phyloP scores from a whole-genome alignment of 2,329 filamentous ascomycete genomes.

The Tolypocladium capitatum region DNA sequence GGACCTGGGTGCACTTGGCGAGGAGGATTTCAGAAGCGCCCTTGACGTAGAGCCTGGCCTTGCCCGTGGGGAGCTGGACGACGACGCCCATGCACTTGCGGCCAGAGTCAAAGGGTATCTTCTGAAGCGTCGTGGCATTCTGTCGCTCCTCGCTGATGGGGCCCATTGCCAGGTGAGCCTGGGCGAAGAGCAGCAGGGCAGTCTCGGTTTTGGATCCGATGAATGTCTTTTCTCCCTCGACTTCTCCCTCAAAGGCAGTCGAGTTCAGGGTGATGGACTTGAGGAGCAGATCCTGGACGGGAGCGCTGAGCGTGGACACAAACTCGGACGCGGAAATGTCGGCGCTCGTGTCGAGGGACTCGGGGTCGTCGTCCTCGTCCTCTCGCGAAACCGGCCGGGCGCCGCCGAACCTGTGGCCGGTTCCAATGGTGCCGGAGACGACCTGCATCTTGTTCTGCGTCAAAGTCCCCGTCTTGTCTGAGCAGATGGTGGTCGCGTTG shows the following conservation, averaged over 20 bases:
- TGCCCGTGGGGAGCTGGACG: slow-evolving; percentile 34
- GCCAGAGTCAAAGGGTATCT: slow-evolving; percentile 63
- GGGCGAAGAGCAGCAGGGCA: slow-evolving; percentile 56
- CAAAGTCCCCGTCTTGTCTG: slow-evolving; percentile 54
- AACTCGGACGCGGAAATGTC: slow-evolving; percentile 34
- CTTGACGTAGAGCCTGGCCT: slow-evolving; percentile 46
- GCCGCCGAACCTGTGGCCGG: slow-evolving; percentile 39
- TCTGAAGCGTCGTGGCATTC: slow-evolving; percentile 44
- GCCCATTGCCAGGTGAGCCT: slow-evolving; percentile 53
- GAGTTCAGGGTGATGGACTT: slow-evolving; percentile 54
- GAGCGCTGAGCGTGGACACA: slow-evolving; percentile 27
- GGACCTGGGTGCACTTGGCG: slow-evolving; percentile 36
- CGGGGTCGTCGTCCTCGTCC: slow-evolving; percentile 11
- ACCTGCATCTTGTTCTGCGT: slow-evolving; percentile 60
- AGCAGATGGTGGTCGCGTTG: slow-evolving; percentile 59
- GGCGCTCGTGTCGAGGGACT: slow-evolving; percentile 13
- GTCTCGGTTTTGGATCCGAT: slow-evolving; percentile 71
- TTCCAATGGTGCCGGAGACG: slow-evolving; percentile 46
- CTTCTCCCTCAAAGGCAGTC: slow-evolving; percentile 63
- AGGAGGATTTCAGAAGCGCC: slow-evolving; percentile 54
- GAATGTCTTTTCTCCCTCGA: slow-evolving; percentile 52
- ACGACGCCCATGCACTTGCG: slow-evolving; percentile 60
- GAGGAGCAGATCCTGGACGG: slow-evolving; percentile 38
- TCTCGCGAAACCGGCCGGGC: slow-evolving; percentile 12
- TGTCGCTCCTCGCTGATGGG: slow-evolving; percentile 51